These are phyloP conservation scores for Coix lacrymajobi DNA, from an alignment of 176 grass and related monocot genomes.

Conservation along the genomic window DNA sequence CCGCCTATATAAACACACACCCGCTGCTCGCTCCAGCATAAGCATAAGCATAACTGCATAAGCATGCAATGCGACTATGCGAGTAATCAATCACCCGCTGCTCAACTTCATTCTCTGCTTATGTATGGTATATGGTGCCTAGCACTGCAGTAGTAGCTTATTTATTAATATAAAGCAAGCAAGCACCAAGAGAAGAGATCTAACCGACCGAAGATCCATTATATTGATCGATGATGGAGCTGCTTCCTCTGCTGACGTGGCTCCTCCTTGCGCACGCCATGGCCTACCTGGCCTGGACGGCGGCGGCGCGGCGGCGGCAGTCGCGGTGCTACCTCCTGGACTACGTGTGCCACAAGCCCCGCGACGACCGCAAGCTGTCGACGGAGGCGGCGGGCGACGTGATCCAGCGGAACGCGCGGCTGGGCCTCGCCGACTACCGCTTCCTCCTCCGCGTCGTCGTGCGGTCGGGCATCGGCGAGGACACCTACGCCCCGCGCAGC, in stretches of 20 bases:
- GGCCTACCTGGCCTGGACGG: slow-evolving; percentile 5
- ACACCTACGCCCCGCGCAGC: slow-evolving; percentile 56
- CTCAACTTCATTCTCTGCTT: no score
- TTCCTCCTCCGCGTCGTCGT: slow-evolving; percentile 67
- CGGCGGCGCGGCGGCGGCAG: background rate
- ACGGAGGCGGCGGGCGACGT: slow-evolving; percentile 36
- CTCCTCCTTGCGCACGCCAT: slow-evolving; percentile 24
- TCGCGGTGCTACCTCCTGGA: slow-evolving; percentile 63
- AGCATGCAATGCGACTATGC: no score
- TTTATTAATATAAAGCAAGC: no score
- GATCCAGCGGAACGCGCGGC: slow-evolving; percentile 40
- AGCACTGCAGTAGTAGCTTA: no score
- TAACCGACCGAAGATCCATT: background rate
- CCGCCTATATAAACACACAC: no score
- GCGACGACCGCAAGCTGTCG: slow-evolving; percentile 32
- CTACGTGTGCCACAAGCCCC: slow-evolving; percentile 58
- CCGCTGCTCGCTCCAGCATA: no score
- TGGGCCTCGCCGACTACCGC: slow-evolving; percentile 42
- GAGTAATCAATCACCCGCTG: no score
- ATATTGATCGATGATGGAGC: background rate
- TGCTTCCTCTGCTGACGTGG: background rate
- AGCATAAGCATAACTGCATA: no score
- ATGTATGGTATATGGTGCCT: no score
- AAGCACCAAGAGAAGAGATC: no score
- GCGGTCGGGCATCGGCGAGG: slow-evolving; percentile 68